phyloP scores from a whole-genome alignment of 2,329 filamentous ascomycete genomes.

The Colletotrichum sp. region DNA sequence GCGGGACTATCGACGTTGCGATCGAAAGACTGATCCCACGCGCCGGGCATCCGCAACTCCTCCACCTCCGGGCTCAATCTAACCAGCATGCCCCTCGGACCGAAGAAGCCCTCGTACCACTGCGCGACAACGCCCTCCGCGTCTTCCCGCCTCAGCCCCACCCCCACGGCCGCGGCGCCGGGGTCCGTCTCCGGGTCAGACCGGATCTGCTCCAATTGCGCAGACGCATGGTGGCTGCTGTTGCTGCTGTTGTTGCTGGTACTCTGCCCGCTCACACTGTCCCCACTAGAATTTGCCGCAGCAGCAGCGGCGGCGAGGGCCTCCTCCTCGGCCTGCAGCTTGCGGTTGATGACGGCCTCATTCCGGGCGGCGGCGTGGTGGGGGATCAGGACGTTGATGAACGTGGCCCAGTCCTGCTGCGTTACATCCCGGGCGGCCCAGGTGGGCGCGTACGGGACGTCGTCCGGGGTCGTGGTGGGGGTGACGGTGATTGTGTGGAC shows the following conservation, averaged over 20 bases:
- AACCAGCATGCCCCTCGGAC: slow-evolving; percentile 52
- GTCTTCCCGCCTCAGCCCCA: neutral
- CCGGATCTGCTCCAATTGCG: slow-evolving; percentile 44
- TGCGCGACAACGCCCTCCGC: slow-evolving; percentile 46
- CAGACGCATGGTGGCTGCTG: slow-evolving; percentile 40
- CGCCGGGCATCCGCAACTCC: slow-evolving; percentile 31
- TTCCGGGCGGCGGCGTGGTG: slow-evolving; percentile 49
- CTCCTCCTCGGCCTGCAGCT: slow-evolving; percentile 47
- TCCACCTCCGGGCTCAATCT: slow-evolving; percentile 29
- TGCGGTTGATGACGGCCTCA: slow-evolving; percentile 53
- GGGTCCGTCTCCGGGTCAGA: slow-evolving; percentile 36
- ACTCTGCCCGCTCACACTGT: slow-evolving; percentile 23
- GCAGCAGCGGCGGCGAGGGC: slow-evolving; percentile 22
- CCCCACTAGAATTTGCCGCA: neutral
- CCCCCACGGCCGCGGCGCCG: neutral
- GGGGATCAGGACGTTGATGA: slow-evolving; percentile 61
- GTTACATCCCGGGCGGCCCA: slow-evolving; percentile 49
- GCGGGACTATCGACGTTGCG: slow-evolving; percentile 4
- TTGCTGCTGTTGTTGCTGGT: slow-evolving; percentile 28
- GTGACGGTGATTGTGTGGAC: slow-evolving; percentile 40
- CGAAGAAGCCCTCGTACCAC: slow-evolving; percentile 65
- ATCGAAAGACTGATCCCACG: slow-evolving; percentile 35
- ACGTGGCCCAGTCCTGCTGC: slow-evolving; percentile 63
- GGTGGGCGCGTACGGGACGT: slow-evolving; percentile 47
- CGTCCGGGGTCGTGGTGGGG: slow-evolving; percentile 39